Percentiles rank a stretch among this genome's conserved stretches.
phyloP scores from a whole-genome alignment of 2,329 filamentous ascomycete species.

The Shiraia sp. region DNA sequence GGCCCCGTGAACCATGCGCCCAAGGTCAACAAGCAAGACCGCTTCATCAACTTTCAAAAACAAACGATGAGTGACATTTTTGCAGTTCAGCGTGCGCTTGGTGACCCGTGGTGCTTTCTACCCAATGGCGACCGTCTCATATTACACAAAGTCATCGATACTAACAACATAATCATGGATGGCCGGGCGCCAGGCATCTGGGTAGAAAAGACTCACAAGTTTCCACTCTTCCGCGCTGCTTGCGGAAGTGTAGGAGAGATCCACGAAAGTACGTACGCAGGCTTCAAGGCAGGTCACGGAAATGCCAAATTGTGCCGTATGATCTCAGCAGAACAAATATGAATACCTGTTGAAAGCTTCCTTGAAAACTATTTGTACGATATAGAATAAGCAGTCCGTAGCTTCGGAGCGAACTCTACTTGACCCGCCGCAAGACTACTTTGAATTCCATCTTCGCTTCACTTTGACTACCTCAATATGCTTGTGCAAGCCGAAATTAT shows the following conservation, averaged over 20 bases:
- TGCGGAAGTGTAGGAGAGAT: constrained; percentile 6
- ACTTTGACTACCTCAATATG: no score
- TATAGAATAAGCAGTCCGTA: no score
- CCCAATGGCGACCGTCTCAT: constrained; percentile 35
- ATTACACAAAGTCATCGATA: constrained; percentile 18
- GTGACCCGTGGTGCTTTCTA: constrained; percentile 64
- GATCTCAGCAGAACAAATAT: not conserved
- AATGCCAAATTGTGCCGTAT: constrained; percentile 9
- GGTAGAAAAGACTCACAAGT: not conserved
- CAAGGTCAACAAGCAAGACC: constrained; percentile 71
- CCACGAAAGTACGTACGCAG: constrained; percentile 15
- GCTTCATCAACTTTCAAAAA: constrained; percentile 62
- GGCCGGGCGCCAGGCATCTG: constrained; percentile 9
- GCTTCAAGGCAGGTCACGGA: constrained; percentile 9
- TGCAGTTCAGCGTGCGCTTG: constrained; percentile 63
- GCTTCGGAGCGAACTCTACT: no score
- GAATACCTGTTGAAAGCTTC: no score
- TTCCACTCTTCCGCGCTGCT: constrained; percentile 7
- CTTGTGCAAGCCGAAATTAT: no score
- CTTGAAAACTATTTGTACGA: no score
- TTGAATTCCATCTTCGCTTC: no score
- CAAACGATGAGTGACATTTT: constrained; percentile 61
- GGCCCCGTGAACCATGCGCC: constrained; percentile 59
- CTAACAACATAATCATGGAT: not conserved
- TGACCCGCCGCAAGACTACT: no score